These are phyloP conservation scores for Jacaranda copaia DNA, from an alignment of 257 asterid species.

Conservation along the genomic window DNA sequence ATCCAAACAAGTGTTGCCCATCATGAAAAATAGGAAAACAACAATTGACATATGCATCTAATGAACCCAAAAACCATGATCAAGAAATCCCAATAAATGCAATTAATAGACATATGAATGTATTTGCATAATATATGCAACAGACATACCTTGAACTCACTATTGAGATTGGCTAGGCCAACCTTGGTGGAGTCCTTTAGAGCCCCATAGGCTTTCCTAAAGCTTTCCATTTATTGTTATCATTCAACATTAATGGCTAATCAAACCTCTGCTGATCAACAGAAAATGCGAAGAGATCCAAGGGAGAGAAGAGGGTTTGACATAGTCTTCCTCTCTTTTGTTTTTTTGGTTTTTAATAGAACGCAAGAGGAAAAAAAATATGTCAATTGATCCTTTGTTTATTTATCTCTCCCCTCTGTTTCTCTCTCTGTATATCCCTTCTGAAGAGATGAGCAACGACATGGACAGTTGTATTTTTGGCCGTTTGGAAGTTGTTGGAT, in stretches of 20 bases:
- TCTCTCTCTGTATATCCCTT: conserved; percentile 2
- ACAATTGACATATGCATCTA: too few relatives aligned
- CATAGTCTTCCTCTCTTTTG: conserved; percentile 43
- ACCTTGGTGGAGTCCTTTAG: conserved; percentile 88
- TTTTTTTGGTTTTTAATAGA: conserved; percentile 10
- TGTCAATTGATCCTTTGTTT: conserved; percentile 22
- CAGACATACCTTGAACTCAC: conserved; percentile 74
- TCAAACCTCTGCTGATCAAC: conserved; percentile 18
- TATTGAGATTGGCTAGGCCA: conserved; percentile 89
- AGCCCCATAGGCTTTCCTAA: conserved; percentile 85
- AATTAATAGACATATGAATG: not conserved
- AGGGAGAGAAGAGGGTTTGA: conserved; percentile 43
- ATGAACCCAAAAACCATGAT: not conserved
- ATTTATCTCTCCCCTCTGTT: not conserved
- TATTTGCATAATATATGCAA: not conserved
- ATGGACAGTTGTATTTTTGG: conserved; percentile 36
- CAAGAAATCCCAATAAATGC: not conserved
- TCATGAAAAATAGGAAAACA: not conserved
- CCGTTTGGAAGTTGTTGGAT: conserved; percentile 36
- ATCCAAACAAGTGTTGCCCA: not conserved
- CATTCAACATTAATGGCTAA: conserved; percentile 23
- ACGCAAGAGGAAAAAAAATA: not conserved
- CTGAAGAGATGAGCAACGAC: conserved; percentile 7
- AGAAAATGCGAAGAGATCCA: conserved; percentile 34
- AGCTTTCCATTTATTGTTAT: conserved; percentile 70